Base-by-base conservation (phyloP, 2,329 filamentous ascomycete species). In the Ceratocystis eucalypticola region DNA sequence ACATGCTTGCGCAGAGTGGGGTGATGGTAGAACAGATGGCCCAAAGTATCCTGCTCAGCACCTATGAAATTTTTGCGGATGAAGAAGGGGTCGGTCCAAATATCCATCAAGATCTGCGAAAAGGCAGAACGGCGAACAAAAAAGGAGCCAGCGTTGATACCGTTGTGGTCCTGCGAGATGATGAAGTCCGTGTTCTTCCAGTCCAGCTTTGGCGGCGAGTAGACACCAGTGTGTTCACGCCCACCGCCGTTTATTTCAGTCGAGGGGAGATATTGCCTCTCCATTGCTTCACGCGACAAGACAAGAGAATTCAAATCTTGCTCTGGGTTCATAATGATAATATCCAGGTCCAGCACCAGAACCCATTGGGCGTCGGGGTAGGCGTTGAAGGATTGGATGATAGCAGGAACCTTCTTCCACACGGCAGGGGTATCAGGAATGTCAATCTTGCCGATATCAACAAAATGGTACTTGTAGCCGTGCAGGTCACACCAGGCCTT, bases 391-490 rank as follows among this genome's bases (percentile, higher is more conserved):
- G 67, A 61, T 61, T 68, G 65, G 61, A 68, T 55, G 22, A 68
- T 68, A 5, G 67, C 67, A 15, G 67, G 67, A 28, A 68, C 64
- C 64, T 68, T 68, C 50, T 68, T 68, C 67, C 67, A 68, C 12
- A 68, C 67, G 48, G 64, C 46, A 30, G 66, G 10, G 22, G 64
- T 61, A 37, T 68, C 33, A 17, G 64, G 64, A 41, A 68, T 64
- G n/a, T 68, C 64, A 57, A 68, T 66, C 28, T 68, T 61, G 50
- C 64, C 37, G 20, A 68, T 68, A 33, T 68, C 67, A 25, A 68
- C 67, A 64, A 68, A 68, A 53, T 68, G 64, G 61, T 68, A 66
- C 44, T 68, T 68, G 67, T 68, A 68, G 25, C 67, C 67, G 53
- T 68, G 67, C 28, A 59, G 50, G n/a, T 66, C 64, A 22, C 64